Evolutionary conservation across 768 basidiomycete species (phyloP).

Genomic region (Phanerodontia chrysosporium): DNA sequence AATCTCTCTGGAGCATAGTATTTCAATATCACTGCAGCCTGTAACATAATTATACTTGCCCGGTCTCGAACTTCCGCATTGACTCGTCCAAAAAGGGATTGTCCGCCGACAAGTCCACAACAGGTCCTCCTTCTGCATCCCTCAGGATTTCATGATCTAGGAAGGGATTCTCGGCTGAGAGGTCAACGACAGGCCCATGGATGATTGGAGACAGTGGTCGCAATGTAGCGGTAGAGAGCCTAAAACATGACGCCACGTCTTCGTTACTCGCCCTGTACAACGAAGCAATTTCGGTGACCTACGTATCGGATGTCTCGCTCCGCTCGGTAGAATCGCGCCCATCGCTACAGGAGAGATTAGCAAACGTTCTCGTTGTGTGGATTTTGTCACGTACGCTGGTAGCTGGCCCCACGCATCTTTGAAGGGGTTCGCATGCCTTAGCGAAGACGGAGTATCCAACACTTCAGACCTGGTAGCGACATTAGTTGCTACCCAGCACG

Average conservation of each 20-base stretch:
- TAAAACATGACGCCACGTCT: background rate
- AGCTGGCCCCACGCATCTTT: slow-evolving; percentile 15
- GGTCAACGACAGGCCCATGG: slow-evolving; percentile 2
- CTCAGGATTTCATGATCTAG: background rate
- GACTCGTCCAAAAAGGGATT: slow-evolving; percentile 13
- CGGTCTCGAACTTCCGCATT: background rate
- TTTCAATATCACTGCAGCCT: too few species aligned
- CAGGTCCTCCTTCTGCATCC: too few species aligned
- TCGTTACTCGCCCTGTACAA: too few species aligned
- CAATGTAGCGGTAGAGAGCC: background rate
- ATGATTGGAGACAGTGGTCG: background rate
- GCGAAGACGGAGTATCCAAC: slow-evolving; percentile 2
- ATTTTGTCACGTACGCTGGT: slow-evolving; percentile 1
- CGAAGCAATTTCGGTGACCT: too few species aligned
- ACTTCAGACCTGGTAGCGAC: too few species aligned
- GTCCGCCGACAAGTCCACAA: slow-evolving; percentile 8
- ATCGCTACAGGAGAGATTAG: background rate
- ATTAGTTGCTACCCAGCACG: too few species aligned
- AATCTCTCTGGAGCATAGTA: background rate
- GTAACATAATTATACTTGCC: background rate
- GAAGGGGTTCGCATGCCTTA: slow-evolving; percentile 13
- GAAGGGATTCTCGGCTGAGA: slow-evolving; percentile 14
- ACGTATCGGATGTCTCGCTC: background rate
- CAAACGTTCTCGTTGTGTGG: background rate
- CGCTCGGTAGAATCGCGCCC: background rate